phyloP scores from a whole-genome alignment of 2,329 filamentous ascomycete species.

The Didymella pomorum region DNA sequence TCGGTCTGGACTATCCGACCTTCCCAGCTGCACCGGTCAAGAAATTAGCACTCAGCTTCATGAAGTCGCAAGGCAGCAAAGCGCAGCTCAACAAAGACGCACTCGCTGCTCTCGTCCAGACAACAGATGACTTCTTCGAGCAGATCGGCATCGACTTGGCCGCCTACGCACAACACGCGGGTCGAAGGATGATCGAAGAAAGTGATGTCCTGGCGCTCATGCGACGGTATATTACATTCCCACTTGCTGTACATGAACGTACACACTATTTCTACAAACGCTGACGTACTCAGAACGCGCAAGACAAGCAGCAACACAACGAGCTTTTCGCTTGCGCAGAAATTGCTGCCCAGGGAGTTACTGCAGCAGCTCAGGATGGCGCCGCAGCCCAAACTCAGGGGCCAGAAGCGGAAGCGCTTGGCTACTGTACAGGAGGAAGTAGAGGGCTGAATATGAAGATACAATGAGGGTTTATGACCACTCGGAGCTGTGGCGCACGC shows the following conservation, averaged over 20 bases:
- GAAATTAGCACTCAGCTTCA: conserved; percentile 72
- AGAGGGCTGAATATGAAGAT: conserved; percentile 51
- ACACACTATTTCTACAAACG: conserved; percentile 18
- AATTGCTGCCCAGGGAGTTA: conserved; percentile 80
- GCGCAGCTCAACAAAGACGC: conserved; percentile 77
- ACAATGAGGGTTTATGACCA: conserved; percentile 64
- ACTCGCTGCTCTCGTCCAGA: conserved; percentile 76
- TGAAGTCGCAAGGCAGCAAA: conserved; percentile 72
- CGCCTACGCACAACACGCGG: conserved; percentile 81
- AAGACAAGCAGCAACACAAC: conserved; percentile 76
- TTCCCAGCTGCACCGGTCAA: conserved; percentile 78
- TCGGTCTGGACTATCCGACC: conserved; percentile 78
- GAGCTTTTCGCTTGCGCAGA: conserved; percentile 84
- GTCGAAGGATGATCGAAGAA: conserved; percentile 85
- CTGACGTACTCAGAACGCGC: conserved; percentile 54
- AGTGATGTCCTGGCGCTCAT: conserved; percentile 83
- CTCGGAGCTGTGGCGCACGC: conserved; percentile 77
- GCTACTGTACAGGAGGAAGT: conserved; percentile 55
- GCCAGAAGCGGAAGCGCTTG: conserved; percentile 52
- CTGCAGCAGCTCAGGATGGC: conserved; percentile 80
- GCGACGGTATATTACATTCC: conserved; percentile 71
- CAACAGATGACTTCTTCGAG: conserved; percentile 92
- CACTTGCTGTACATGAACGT: conserved; percentile 29
- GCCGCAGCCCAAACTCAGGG: conserved; percentile 56
- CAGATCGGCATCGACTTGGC: conserved; percentile 82